Conservation (phyloP, 768 basidiomycete species). For the Lactarius evosmus region DNA sequence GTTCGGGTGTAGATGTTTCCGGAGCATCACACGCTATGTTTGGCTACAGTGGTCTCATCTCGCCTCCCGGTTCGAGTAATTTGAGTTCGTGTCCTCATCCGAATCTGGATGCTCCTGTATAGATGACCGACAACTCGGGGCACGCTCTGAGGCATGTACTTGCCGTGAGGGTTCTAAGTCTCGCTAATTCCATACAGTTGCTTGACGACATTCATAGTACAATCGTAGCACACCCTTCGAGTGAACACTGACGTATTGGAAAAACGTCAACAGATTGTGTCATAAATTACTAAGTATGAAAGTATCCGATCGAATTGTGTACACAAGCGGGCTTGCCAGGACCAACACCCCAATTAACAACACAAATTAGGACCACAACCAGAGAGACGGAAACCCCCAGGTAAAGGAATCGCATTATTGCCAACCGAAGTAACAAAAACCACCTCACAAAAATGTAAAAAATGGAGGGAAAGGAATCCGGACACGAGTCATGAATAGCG, state of each 20-base stretch:
- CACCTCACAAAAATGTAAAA: background rate
- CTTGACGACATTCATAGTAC: background rate
- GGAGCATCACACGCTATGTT: background rate
- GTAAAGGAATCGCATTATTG: constrained; percentile 19
- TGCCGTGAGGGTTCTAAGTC: background rate
- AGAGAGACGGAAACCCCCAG: constrained; percentile 9
- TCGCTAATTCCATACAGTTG: background rate
- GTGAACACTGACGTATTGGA: background rate
- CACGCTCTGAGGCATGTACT: too few species aligned
- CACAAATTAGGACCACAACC: constrained; percentile 8
- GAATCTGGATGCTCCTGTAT: background rate
- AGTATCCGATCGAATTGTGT: background rate
- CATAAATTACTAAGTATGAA: background rate
- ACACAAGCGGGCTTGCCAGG: background rate
- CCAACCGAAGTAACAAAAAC: constrained; percentile 13
- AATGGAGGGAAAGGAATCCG: constrained; percentile 1
- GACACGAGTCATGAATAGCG: constrained; percentile 16
- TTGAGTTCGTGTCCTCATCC: background rate
- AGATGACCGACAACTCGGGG: too few species aligned
- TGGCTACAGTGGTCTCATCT: background rate
- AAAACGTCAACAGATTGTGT: background rate
- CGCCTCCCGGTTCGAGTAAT: background rate
- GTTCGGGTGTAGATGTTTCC: background rate
- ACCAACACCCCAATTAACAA: background rate
- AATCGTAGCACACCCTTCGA: background rate